Evolutionary conservation across 495 filamentous ascomycete species (phyloP).

Genomic region (Xylaria longipes): DNA sequence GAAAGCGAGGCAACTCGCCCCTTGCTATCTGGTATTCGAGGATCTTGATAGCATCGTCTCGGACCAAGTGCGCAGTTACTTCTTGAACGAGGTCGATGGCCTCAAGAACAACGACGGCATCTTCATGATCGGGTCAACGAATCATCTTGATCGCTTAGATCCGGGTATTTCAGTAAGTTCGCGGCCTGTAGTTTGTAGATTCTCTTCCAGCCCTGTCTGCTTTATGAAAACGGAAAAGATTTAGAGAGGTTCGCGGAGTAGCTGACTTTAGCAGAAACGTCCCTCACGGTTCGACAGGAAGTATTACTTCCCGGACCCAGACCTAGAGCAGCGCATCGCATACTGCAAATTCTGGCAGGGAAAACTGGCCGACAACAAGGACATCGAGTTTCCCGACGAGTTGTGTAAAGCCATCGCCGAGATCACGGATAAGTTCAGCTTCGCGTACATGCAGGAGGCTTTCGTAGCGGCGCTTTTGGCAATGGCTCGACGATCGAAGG

Average conservation of each 20-base stretch:
- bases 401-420: conserved; percentile 61
- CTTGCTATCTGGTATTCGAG: conserved; percentile 57
- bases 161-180: conserved; percentile 60
- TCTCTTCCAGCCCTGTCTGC: not conserved
- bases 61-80: conserved; percentile 63
- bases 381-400: conserved; percentile 61
- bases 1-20: conserved; percentile 58
- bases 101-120: conserved; percentile 71
- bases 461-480: conserved; percentile 65
- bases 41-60: conserved; percentile 68
- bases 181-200: not conserved
- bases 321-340: conserved; percentile 56
- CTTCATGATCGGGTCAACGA: conserved; percentile 69
- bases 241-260: not conserved
- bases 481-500: conserved; percentile 47
- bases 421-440: conserved; percentile 66
- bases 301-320: conserved; percentile 65
- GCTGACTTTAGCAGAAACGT: conserved; percentile 48
- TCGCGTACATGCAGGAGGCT: conserved; percentile 70
- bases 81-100: conserved; percentile 76
- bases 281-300: conserved; percentile 71
- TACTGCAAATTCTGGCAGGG: conserved; percentile 66
- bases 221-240: not conserved
- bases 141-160: conserved; percentile 65
- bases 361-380: conserved; percentile 61